Percentiles rank a stretch among this genome's conserved stretches.
These are phyloP conservation scores for Lodderomyces pseudojiufengensis DNA, from an alignment of 1,139 yeast genomes.

Conservation along the genomic window DNA sequence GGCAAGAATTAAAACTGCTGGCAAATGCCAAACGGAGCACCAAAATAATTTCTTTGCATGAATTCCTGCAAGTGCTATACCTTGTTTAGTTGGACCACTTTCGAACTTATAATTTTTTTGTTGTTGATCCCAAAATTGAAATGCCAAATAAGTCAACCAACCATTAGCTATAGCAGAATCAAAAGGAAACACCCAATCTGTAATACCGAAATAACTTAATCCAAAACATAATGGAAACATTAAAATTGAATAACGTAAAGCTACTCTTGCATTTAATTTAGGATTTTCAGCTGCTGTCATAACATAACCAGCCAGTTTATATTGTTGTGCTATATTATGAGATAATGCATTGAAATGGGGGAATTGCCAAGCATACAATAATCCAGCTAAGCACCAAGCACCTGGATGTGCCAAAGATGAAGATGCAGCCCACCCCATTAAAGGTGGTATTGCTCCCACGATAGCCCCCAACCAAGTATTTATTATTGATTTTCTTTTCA, in stretches of 20 bases:
- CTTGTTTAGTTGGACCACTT: constrained; percentile 47
- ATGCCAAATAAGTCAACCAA: constrained; percentile 82
- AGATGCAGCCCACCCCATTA: constrained; percentile 99
- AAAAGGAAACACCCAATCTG: constrained; percentile 75
- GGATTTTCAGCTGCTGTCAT: constrained; percentile 97
- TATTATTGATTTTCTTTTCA: constrained; percentile 76
- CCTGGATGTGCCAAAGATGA: constrained; percentile 80
- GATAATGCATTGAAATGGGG: constrained; percentile 95
- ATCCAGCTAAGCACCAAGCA: constrained; percentile 89
- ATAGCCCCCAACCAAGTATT: constrained; percentile 99
- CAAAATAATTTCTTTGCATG: constrained; percentile 86
- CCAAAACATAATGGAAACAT: constrained; percentile 95
- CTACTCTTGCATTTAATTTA: constrained; percentile 85
- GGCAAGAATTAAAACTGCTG: constrained; percentile 83
- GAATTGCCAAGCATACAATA: constrained; percentile 96
- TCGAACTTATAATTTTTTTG: constrained; percentile 46
- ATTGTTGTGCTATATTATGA: constrained; percentile 84
- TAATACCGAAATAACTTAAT: constrained; percentile 69
- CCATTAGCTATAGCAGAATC: constrained; percentile 82
- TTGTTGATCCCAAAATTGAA: constrained; percentile 80
- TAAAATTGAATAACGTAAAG: constrained; percentile 77
- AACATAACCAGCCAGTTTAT: constrained; percentile 88
- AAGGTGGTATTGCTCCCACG: constrained; percentile 97
- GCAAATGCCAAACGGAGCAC: constrained; percentile 94
- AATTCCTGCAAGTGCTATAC: constrained; percentile 52